Conservation (phyloP, 148 eudicot species). For the Polygonum aviculare region DNA sequence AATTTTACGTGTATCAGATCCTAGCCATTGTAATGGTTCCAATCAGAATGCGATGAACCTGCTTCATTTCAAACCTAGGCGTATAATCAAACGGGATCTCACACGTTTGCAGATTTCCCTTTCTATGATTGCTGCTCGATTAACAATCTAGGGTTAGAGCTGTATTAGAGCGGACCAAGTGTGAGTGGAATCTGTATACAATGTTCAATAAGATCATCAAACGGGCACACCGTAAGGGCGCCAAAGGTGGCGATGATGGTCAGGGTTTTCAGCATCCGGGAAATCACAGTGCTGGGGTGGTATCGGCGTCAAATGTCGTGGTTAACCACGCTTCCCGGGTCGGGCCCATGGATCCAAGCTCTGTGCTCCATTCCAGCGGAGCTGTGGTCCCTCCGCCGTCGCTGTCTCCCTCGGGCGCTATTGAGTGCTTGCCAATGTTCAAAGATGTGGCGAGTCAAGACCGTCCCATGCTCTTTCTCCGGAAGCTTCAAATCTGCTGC, state of each 20-base stretch:
- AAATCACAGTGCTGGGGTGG: constrained; percentile 31
- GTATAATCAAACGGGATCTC: neutral
- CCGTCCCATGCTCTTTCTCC: constrained; percentile 15
- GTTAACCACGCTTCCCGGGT: constrained; percentile 62
- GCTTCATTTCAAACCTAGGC: neutral
- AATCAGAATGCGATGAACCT: neutral
- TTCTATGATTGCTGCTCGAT: neutral
- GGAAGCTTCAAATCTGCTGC: constrained; percentile 22
- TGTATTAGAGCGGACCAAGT: constrained; percentile 12
- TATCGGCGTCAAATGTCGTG: constrained; percentile 38
- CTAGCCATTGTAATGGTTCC: neutral
- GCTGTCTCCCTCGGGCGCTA: constrained; percentile 7
- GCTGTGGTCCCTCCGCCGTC: constrained; percentile 7
- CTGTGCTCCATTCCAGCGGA: constrained; percentile 18
- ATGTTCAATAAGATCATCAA: constrained; percentile 73
- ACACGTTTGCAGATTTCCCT: neutral
- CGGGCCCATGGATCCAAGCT: constrained; percentile 22
- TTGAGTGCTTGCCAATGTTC: constrained; percentile 23
- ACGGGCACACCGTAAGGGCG: constrained; percentile 40
- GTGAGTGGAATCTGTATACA: constrained; percentile 1
- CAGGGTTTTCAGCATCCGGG: constrained; percentile 21
- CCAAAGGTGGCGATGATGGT: constrained; percentile 38
- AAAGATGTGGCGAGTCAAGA: constrained; percentile 21
- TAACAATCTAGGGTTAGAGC: constrained; percentile 29
- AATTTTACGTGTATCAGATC: neutral